A percentile compares a stretch with the other conserved stretches of the same genome.
These are phyloP conservation scores for Coemansia linderi DNA, from an alignment of 371 early-diverging fungal species.

Conservation along the genomic window DNA sequence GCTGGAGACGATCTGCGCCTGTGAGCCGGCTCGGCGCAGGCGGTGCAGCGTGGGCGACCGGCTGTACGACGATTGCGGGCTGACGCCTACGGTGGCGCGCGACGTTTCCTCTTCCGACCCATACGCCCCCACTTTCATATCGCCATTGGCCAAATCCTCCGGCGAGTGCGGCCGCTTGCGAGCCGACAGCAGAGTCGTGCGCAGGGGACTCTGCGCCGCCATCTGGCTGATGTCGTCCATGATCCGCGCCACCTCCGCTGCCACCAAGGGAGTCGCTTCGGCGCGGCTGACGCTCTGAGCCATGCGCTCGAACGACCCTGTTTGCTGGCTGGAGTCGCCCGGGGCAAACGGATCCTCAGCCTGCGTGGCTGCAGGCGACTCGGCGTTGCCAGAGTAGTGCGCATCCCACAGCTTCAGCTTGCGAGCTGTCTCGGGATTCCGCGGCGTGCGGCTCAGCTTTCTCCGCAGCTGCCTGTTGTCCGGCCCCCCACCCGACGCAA, in stretches of 20 bases:
- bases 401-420: slow-evolving; percentile 40
- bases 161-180: background rate
- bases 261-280: background rate
- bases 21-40: background rate
- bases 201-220: background rate
- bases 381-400: slow-evolving; percentile 19
- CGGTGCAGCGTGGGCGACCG: slow-evolving; percentile 27
- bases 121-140: slow-evolving; percentile 7
- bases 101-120: slow-evolving; percentile 34
- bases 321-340: background rate
- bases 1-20: background rate
- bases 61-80: slow-evolving; percentile 18
- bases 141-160: background rate
- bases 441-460: background rate
- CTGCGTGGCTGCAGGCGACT: background rate
- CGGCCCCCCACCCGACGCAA: background rate
- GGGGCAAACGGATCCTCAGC: slow-evolving; percentile 14
- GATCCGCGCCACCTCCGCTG: slow-evolving; percentile 17
- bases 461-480: background rate
- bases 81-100: slow-evolving; percentile 23
- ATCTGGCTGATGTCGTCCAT: slow-evolving; percentile 20
- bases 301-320: slow-evolving; percentile 5
- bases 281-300: slow-evolving; percentile 2
- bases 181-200: background rate
- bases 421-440: slow-evolving; percentile 21